Conservation (phyloP, 495 filamentous ascomycete genomes). For the Venustampulla echinocandica region DNA sequence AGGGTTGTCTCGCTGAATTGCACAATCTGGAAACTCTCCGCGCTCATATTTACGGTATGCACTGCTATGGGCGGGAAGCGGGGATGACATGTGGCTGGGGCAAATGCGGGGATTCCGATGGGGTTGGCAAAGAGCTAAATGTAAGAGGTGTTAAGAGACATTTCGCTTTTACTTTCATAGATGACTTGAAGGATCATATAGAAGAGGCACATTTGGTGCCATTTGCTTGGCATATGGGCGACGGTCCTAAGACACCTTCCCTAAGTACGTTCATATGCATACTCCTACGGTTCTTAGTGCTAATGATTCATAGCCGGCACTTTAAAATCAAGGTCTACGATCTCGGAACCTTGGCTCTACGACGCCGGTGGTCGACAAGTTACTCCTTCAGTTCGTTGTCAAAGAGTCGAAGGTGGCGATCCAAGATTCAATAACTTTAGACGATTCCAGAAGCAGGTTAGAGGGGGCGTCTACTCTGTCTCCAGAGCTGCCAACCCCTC, state of each 20-base stretch:
- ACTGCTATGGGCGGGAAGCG: slow-evolving; percentile 22
- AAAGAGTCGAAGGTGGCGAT: slow-evolving; percentile 12
- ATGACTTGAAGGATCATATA: slow-evolving; percentile 45
- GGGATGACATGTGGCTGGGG: slow-evolving; percentile 36
- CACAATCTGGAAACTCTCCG: slow-evolving; percentile 59
- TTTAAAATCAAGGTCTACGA: background rate
- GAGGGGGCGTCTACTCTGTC: too few species aligned
- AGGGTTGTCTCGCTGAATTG: slow-evolving; percentile 50
- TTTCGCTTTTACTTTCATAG: slow-evolving; percentile 19
- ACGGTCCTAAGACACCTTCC: slow-evolving; percentile 44
- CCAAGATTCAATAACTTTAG: slow-evolving; percentile 9
- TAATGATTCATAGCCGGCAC: background rate
- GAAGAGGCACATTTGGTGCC: slow-evolving; percentile 41
- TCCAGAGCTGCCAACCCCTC: background rate
- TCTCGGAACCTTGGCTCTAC: slow-evolving; percentile 3
- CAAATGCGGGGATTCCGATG: slow-evolving; percentile 26
- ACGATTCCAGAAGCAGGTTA: slow-evolving; percentile 4
- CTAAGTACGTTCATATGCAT: slow-evolving; percentile 34
- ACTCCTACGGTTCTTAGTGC: background rate
- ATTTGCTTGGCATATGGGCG: slow-evolving; percentile 48
- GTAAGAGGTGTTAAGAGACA: background rate
- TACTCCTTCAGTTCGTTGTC: slow-evolving; percentile 16
- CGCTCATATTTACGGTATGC: slow-evolving; percentile 51
- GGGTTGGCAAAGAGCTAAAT: background rate
- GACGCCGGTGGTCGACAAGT: slow-evolving; percentile 11